A percentile compares a stretch with the other conserved stretches of the same genome.
These are phyloP conservation scores for Ophiosphaerella narmari DNA, from an alignment of 2,329 filamentous ascomycete genomes.

Conservation along the genomic window DNA sequence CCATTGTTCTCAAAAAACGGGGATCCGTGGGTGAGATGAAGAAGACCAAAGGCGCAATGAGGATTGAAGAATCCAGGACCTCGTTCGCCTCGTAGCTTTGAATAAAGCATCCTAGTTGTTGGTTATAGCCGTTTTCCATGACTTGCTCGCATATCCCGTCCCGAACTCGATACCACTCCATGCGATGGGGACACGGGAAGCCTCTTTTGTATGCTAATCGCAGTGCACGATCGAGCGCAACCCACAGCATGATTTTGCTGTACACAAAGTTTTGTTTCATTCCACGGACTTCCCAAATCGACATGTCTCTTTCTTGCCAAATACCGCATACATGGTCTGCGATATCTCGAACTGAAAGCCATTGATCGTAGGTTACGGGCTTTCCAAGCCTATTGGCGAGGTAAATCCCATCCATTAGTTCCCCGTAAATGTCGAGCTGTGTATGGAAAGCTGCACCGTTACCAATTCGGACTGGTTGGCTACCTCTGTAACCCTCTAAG, in stretches of 20 bases:
- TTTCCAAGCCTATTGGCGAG: slow-evolving; percentile 81
- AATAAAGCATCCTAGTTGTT: slow-evolving; percentile 69
- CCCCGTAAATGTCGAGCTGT: slow-evolving; percentile 80
- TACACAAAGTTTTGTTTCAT: slow-evolving; percentile 78
- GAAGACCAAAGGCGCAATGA: slow-evolving; percentile 79
- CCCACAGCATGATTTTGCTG: slow-evolving; percentile 84
- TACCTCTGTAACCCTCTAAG: slow-evolving; percentile 73
- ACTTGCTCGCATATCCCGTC: slow-evolving; percentile 75
- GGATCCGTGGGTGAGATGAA: slow-evolving; percentile 80
- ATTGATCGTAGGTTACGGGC: slow-evolving; percentile 74
- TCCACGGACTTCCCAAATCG: slow-evolving; percentile 81
- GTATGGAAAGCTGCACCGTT: slow-evolving; percentile 77
- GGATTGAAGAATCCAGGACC: slow-evolving; percentile 72
- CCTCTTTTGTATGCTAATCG: slow-evolving; percentile 76
- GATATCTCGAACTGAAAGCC: slow-evolving; percentile 71
- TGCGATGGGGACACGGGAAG: slow-evolving; percentile 72
- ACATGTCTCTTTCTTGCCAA: slow-evolving; percentile 72
- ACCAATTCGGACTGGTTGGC: slow-evolving; percentile 73
- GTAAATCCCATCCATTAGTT: slow-evolving; percentile 77
- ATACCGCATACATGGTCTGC: slow-evolving; percentile 72
- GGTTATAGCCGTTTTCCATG: slow-evolving; percentile 79
- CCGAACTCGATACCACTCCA: slow-evolving; percentile 67
- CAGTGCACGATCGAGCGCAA: slow-evolving; percentile 75
- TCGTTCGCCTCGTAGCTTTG: slow-evolving; percentile 77
- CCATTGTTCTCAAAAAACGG: slow-evolving; percentile 72